Conservation (phyloP, 257 asterid species). For the Plantago elongata region DNA sequence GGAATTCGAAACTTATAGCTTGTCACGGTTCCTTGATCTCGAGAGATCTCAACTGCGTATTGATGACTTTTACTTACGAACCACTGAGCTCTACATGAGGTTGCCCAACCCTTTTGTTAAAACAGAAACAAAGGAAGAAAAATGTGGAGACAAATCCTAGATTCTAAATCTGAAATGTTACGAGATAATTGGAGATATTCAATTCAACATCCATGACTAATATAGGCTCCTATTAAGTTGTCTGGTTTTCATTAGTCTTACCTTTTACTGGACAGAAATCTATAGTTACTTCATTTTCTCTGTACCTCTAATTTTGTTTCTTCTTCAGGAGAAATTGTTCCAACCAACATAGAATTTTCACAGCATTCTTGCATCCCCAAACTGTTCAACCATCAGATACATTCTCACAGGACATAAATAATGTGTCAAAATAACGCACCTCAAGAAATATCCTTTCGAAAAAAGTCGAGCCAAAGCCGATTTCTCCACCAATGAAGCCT, state of each 20-base stretch:
- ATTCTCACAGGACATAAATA: conserved; percentile 58
- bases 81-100: no score
- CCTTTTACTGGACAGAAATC: conserved; percentile 29
- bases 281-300: conserved; percentile 11
- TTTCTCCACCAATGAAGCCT: conserved; percentile 73
- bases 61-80: no score
- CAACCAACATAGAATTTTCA: conserved; percentile 36
- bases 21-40: no score
- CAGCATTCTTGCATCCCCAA: conserved; percentile 54
- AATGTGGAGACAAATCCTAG: no score
- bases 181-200: neutral
- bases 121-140: no score
- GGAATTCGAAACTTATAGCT: no score
- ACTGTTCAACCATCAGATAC: conserved; percentile 59
- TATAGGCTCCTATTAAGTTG: conserved; percentile 24
- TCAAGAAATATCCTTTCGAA: conserved; percentile 28
- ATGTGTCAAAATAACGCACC: conserved; percentile 64
- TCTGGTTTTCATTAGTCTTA: conserved; percentile 22
- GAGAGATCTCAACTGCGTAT: no score
- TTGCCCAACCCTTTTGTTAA: no score
- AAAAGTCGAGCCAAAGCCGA: conserved; percentile 59
- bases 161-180: no score
- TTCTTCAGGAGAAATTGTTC: conserved; percentile 49
- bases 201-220: conserved; percentile 6
- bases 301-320: conserved; percentile 10